Percentiles rank a stretch among this genome's conserved stretches.
These are phyloP conservation scores for Penicillium sp. DNA, from an alignment of 2,329 filamentous ascomycete species.

Conservation along the genomic window DNA sequence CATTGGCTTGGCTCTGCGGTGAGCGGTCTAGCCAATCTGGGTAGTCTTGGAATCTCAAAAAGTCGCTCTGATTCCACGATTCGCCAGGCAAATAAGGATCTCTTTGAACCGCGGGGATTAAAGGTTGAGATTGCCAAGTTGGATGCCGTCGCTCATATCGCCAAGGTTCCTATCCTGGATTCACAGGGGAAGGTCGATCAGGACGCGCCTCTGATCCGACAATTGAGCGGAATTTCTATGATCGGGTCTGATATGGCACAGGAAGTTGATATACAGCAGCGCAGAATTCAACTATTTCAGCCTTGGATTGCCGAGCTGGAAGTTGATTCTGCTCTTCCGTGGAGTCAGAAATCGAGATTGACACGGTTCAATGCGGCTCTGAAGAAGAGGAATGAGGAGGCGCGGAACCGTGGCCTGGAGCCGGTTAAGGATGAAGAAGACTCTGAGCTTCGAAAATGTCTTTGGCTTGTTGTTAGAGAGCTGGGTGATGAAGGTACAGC, in stretches of 20 bases:
- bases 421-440: constrained; percentile 1
- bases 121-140: constrained; percentile 29
- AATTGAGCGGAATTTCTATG: constrained; percentile 7
- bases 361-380: constrained; percentile 24
- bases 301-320: constrained; percentile 31
- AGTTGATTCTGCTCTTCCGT: constrained; percentile 18
- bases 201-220: constrained; percentile 16
- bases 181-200: constrained; percentile 24
- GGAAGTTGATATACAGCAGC: constrained; percentile 11
- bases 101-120: constrained; percentile 26
- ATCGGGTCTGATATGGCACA: constrained; percentile 1
- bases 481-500: neutral
- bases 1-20: constrained; percentile 26
- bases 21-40: constrained; percentile 24
- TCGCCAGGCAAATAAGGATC: constrained; percentile 25
- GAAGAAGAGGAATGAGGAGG: constrained; percentile 21
- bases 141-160: constrained; percentile 28
- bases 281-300: constrained; percentile 17
- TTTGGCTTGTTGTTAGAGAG: constrained; percentile 21
- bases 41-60: constrained; percentile 23
- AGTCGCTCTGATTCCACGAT: constrained; percentile 24
- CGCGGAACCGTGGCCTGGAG: neutral
- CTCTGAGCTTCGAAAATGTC: constrained; percentile 8
- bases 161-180: constrained; percentile 27
- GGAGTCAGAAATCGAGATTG: constrained; percentile 24